Evolutionary conservation across 2,329 filamentous ascomycete species (phyloP), one percentile per base, ranked within the genome.

Genomic region (Emmonsiellopsis sp.): DNA sequence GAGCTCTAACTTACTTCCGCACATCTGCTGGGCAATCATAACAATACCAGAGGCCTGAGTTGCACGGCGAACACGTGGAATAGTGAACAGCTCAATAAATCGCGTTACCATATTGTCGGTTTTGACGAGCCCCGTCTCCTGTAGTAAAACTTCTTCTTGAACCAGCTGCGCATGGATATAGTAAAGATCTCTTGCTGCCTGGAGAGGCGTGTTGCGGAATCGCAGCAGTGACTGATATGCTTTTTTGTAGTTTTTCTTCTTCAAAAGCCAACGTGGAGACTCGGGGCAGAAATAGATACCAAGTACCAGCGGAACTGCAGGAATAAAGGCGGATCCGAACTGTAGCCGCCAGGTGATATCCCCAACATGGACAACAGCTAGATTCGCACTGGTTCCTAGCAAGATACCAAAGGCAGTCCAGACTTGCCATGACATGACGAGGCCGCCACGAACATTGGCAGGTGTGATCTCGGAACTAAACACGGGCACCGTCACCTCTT

Each of bases 261-360:
- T 84, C 65, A 86, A 78, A 49, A 77, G 79, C 82, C 83, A 87
- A 51, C 82, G 76, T 2, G 83, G 82, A 2, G 80, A 84, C 61
- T 85, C 82, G 0, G 82, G 82, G 58, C 81, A 84, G 59, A 84
- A 76, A 58, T 73, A 86, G 40, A 85, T 72, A 50, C 77, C 73
- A 8, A 79, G 15, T 8, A 84, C 65, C 3, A 87, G 70, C 79
- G 11, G 83, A 80, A 3, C 67, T 0, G 83, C 81, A 1, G 84
- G 83, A 38, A 85, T 78, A 50, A 85, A 81, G 1, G 84, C 82
- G 2, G 82, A 84, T 9, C 76, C 82, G 7, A 86, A 68, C 62
- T 84, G 82, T 26, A 85, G 69, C 42, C 84, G 73, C 84, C 84
- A 87, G 7, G 80, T 73, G 38, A 83, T 79, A 2, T 62, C 62